phyloP scores from a whole-genome alignment of 129 eudicot genomes.

The Flaveria brownii region DNA sequence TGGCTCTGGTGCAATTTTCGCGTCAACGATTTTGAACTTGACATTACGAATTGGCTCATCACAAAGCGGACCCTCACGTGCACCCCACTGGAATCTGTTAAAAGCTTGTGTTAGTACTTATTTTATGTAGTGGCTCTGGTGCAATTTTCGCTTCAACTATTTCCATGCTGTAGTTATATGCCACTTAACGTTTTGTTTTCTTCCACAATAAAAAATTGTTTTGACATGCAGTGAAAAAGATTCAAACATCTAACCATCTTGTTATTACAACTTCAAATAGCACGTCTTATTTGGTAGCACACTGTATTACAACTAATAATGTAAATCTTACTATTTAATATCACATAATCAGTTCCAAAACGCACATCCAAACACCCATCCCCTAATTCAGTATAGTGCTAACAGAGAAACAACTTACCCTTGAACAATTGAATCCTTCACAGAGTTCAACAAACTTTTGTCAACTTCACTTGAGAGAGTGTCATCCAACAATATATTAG shows the following conservation, averaged over 20 bases:
- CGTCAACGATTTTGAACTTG: slow-evolving; percentile 95
- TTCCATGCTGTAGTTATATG: slow-evolving; percentile 1
- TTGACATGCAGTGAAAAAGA: not conserved
- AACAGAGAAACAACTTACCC: slow-evolving; percentile 53
- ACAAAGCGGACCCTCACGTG: slow-evolving; percentile 99
- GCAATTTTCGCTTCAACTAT: slow-evolving; percentile 97
- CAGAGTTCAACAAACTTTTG: slow-evolving; percentile 84
- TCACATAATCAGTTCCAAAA: not conserved
- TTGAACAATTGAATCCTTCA: slow-evolving; percentile 96
- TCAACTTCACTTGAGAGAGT: slow-evolving; percentile 98
- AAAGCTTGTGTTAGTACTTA: not conserved
- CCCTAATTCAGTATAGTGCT: not conserved
- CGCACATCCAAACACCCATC: not conserved
- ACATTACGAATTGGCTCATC: slow-evolving; percentile 99
- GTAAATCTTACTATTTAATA: not conserved
- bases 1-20: slow-evolving; percentile 94
- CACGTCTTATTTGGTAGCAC: not conserved
- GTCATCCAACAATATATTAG: slow-evolving; percentile 89
- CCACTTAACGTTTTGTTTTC: too few species aligned
- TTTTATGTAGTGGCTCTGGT: slow-evolving; percentile 75
- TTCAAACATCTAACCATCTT: not conserved
- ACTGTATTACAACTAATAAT: not conserved
- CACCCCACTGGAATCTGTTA: slow-evolving; percentile 96
- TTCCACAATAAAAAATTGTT: too few species aligned
- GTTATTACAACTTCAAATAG: not conserved